Conservation (phyloP, 495 filamentous ascomycete genomes). For the Penicillium maclennaniae region DNA sequence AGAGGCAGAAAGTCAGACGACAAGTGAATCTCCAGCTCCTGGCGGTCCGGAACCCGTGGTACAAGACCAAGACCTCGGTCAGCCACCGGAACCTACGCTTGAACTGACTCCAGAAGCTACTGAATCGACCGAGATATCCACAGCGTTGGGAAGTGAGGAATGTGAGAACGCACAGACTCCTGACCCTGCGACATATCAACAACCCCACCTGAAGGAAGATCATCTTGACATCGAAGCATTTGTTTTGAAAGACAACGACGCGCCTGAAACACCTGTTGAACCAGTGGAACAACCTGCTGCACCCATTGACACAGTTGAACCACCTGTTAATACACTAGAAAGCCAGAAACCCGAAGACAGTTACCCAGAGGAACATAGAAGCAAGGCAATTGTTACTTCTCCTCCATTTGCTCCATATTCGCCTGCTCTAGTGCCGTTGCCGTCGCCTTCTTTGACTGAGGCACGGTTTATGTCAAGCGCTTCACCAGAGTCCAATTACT, state of each 20-base stretch:
- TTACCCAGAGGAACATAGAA: conserved; percentile 8
- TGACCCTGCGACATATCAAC: conserved; percentile 16
- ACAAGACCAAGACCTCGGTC: conserved; percentile 22
- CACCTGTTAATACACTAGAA: conserved; percentile 3
- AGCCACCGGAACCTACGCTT: conserved; percentile 16
- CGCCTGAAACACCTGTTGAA: conserved; percentile 2
- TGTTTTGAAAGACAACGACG: conserved; percentile 3
- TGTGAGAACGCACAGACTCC: conserved; percentile 15
- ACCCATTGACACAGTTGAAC: not conserved
- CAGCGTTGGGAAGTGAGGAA: conserved; percentile 20
- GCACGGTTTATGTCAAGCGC: conserved; percentile 25
- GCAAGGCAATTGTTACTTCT: conserved; percentile 6
- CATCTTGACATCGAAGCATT: conserved; percentile 11
- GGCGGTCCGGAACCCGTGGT: conserved; percentile 20
- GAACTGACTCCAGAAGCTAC: conserved; percentile 19
- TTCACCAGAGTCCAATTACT: conserved; percentile 19
- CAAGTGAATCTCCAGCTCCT: conserved; percentile 25
- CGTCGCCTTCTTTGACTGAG: conserved; percentile 30
- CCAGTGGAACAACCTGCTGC: too few species aligned
- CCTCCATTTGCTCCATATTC: conserved; percentile 21
- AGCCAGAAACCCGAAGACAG: conserved; percentile 12
- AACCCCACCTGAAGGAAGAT: conserved; percentile 20
- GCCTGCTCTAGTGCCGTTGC: conserved; percentile 29
- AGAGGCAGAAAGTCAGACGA: conserved; percentile 28
- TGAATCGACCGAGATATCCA: conserved; percentile 17